Conservation (phyloP, 2,329 filamentous ascomycete genomes). For the Apiospora marii region DNA sequence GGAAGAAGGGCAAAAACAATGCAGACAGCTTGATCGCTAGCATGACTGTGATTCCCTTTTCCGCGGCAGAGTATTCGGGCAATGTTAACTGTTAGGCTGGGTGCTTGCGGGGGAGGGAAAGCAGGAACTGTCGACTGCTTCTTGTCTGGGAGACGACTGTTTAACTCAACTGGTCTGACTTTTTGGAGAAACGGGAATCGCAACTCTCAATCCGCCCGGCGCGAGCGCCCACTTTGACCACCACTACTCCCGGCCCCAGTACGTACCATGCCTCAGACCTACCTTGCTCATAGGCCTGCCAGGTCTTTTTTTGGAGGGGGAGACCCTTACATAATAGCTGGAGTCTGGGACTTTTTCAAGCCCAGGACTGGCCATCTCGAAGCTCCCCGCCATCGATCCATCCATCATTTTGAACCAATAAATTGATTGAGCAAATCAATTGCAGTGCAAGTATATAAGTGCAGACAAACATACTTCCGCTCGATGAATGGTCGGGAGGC, state of each 20-base stretch:
- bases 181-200: constrained; percentile 22
- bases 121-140: background rate
- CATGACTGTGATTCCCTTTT: constrained; percentile 22
- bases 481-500: no score
- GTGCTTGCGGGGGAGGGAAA: constrained; percentile 6
- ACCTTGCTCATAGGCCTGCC: background rate
- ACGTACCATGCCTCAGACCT: constrained; percentile 7
- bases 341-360: background rate
- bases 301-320: constrained; percentile 2
- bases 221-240: constrained; percentile 20
- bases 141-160: constrained; percentile 10
- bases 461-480: background rate
- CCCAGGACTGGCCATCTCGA: background rate
- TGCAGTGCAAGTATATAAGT: background rate
- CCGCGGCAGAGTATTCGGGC: background rate
- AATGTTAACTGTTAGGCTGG: background rate
- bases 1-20: constrained; percentile 18
- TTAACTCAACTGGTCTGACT: constrained; percentile 21
- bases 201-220: constrained; percentile 12
- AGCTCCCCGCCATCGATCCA: constrained; percentile 12
- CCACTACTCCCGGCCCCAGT: constrained; percentile 14
- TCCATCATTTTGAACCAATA: background rate
- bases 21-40: constrained; percentile 14
- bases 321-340: constrained; percentile 18
- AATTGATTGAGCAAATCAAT: background rate